These are phyloP conservation scores for Parastagonospora avenae DNA, from an alignment of 2,329 filamentous ascomycete species.

Conservation along the genomic window DNA sequence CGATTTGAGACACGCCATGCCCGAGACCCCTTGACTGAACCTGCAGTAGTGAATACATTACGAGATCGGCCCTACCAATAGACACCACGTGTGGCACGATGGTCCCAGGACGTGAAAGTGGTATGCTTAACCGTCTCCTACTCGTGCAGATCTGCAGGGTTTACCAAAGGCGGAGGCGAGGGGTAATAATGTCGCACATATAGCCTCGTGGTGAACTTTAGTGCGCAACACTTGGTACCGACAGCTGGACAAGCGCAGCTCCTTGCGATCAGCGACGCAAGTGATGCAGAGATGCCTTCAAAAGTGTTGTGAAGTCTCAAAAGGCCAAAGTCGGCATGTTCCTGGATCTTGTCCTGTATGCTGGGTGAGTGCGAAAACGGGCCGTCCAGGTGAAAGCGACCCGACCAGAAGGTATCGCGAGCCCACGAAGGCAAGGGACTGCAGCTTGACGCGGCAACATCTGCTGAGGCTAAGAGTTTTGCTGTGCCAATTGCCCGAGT, in stretches of 20 bases:
- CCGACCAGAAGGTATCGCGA: too few relatives aligned
- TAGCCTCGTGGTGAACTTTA: slow-evolving; percentile 13
- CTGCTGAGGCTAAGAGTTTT: neutral
- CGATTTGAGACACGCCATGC: too few relatives aligned
- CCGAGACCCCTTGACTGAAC: too few relatives aligned
- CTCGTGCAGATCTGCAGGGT: slow-evolving; percentile 10
- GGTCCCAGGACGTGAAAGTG: neutral
- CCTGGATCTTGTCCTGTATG: too few relatives aligned
- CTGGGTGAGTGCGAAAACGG: too few relatives aligned
- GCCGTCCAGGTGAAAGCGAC: too few relatives aligned
- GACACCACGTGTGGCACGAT: too few relatives aligned
- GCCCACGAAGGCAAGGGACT: too few relatives aligned
- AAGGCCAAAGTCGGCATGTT: too few relatives aligned
- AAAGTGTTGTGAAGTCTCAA: too few relatives aligned
- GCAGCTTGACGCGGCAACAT: neutral
- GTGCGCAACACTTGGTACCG: neutral
- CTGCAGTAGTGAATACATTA: neutral
- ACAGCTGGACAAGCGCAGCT: neutral
- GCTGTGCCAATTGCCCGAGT: neutral
- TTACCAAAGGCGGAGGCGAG: slow-evolving; percentile 14
- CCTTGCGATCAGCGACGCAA: neutral
- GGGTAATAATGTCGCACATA: slow-evolving; percentile 26
- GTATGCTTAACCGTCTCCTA: slow-evolving; percentile 12
- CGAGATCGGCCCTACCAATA: neutral
- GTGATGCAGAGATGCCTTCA: neutral